Base-by-base conservation (phyloP, 805 yeast genomes). In the Millerozyma acaciae region DNA sequence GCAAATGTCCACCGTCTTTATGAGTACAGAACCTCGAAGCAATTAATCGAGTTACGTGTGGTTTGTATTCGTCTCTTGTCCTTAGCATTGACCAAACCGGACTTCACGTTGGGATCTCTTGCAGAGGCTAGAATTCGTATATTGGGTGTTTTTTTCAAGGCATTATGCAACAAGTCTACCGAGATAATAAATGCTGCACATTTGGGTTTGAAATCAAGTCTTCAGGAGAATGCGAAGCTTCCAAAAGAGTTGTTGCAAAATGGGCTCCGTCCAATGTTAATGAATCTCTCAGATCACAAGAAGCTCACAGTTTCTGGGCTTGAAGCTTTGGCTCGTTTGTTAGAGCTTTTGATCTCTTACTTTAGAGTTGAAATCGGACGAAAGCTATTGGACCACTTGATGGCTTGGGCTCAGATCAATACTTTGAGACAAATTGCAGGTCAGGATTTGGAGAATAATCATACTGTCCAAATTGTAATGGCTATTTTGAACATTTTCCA, bases 281-380 rank as follows among this genome's bases (percentile, higher is more conserved):
- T 90, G 89, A 90, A 90, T 47, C 65, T 93, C 19, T 86, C 97
- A 0, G 98, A 93, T 50, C 95, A 88, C 56, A 87, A 87, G 56
- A 82, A 90, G 37, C 65, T 93, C 30, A 85, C 96, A 0, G 93
- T 86, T 1, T 74, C 86, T 2, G 96, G 97, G 2, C 65, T 93
- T 13, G 96, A 90, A 50, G 96, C 97, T 0, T 66, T 93, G 15
- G 94, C 97, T 0, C 68, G 94, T 27, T 67, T 93, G 20, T 67
- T 93, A 26, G 96, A 90, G 50, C 65, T 94, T 15, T 65, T 93
- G 44, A 88, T 90, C 21, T 86, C 94, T 3, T 90, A 93, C 50
- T 93, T 93, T 69, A 84, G 94, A 54, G 97, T 94, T 13, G 99
- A 93, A 55, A 90, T 93, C 44, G 99, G 99, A 20, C 75, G 88